Evolutionary conservation across 257 asterid genomes (phyloP).

Genomic region (Parsonsia alboflavescens): DNA sequence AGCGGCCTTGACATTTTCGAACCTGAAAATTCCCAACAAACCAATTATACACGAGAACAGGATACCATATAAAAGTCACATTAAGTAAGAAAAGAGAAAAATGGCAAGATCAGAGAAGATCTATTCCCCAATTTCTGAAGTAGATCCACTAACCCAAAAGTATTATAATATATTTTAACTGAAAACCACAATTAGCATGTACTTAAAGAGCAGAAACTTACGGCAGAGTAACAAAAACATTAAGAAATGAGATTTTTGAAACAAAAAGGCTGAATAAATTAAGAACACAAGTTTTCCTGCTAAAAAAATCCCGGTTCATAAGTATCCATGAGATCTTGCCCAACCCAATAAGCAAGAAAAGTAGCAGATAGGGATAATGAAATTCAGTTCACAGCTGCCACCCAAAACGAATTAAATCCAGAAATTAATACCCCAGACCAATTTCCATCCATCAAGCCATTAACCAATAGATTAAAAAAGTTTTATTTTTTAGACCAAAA

Average conservation of each 20-base stretch:
- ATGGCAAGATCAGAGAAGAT: slow-evolving; percentile 7
- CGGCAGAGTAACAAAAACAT: not conserved
- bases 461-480: slow-evolving; percentile 10
- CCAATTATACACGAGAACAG: slow-evolving; percentile 15
- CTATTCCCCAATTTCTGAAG: slow-evolving; percentile 5
- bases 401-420: slow-evolving; percentile 10
- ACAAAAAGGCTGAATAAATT: not conserved
- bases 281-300: not conserved
- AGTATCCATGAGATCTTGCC: slow-evolving; percentile 29
- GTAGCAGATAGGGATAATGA: slow-evolving; percentile 19
- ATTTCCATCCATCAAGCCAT: slow-evolving; percentile 8
- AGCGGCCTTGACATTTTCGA: slow-evolving; percentile 80
- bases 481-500: slow-evolving; percentile 20
- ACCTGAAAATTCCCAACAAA: slow-evolving; percentile 41
- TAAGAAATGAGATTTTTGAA: slow-evolving; percentile 4
- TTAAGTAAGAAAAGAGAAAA: not conserved
- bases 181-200: not conserved
- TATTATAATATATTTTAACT: not conserved
- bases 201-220: not conserved
- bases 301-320: slow-evolving; percentile 15
- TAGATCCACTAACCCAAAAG: slow-evolving; percentile 14
- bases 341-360: slow-evolving; percentile 24
- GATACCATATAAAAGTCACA: not conserved
- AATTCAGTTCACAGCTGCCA: slow-evolving; percentile 22
- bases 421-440: slow-evolving; percentile 6